Percentiles rank a stretch among this genome's conserved stretches.
Conservation (phyloP, 495 filamentous ascomycete genomes). For the Xylaria telfairii region DNA sequence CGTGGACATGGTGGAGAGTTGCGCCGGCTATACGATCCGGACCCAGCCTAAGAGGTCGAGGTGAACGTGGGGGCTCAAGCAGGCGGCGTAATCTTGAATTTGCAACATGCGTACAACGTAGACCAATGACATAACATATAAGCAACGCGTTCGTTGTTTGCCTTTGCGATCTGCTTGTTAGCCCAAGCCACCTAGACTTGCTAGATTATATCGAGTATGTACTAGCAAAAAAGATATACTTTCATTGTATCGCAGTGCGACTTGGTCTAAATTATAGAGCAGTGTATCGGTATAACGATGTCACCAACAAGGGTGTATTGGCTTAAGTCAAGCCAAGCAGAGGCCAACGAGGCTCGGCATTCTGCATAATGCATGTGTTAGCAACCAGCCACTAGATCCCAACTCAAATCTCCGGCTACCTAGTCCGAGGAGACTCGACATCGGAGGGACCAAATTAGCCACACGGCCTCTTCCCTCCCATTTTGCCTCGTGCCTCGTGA, state of each 20-base stretch:
- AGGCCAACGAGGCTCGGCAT: neutral
- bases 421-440: neutral
- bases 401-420: neutral
- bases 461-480: neutral
- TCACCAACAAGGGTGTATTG: neutral
- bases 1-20: neutral
- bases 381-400: neutral
- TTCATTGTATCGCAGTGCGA: neutral
- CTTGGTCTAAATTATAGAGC: neutral
- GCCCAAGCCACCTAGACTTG: neutral
- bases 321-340: neutral
- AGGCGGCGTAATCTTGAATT: neutral
- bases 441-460: neutral
- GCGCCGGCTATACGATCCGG: neutral
- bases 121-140: neutral
- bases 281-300: neutral
- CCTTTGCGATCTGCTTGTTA: neutral
- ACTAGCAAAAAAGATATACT: neutral
- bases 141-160: no score
- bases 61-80: neutral
- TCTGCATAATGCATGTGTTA: neutral
- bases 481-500: neutral
- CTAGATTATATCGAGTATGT: neutral
- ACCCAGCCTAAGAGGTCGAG: neutral
- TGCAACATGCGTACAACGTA: neutral